Conservation (phyloP, 768 basidiomycete genomes). For the Termitomyces sp. region DNA sequence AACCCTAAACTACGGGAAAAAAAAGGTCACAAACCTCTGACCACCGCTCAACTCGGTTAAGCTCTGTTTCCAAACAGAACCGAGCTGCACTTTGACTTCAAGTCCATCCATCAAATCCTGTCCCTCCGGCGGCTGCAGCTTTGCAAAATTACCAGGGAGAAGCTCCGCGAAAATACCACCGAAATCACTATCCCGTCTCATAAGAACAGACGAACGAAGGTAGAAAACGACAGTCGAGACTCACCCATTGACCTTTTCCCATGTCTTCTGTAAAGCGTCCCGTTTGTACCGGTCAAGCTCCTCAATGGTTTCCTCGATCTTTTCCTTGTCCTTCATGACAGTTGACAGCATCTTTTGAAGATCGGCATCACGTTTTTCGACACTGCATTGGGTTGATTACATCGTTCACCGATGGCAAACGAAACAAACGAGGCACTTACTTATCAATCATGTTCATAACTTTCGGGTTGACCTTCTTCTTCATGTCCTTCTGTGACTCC, state of each 20-base stretch:
- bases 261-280: slow-evolving; percentile 89
- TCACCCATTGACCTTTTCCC: slow-evolving; percentile 92
- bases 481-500: slow-evolving; percentile 75
- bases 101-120: slow-evolving; percentile 92
- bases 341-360: slow-evolving; percentile 84
- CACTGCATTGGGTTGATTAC: slow-evolving; percentile 36
- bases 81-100: slow-evolving; percentile 95
- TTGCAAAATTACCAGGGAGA: slow-evolving; percentile 93
- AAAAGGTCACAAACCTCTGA: slow-evolving; percentile 63
- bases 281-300: slow-evolving; percentile 93
- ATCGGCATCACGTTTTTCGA: slow-evolving; percentile 88
- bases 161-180: slow-evolving; percentile 95
- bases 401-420: neutral
- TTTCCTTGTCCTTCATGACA: slow-evolving; percentile 87
- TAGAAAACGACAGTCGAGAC: slow-evolving; percentile 19
- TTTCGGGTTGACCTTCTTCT: slow-evolving; percentile 94
- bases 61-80: slow-evolving; percentile 96
- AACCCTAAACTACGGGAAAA: neutral
- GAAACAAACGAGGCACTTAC: slow-evolving; percentile 36
- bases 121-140: slow-evolving; percentile 88
- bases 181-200: slow-evolving; percentile 66
- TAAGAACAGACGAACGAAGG: neutral
- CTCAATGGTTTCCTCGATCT: slow-evolving; percentile 91
- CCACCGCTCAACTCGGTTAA: slow-evolving; percentile 96
- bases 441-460: slow-evolving; percentile 95